Evolutionary conservation across 495 filamentous ascomycete species (phyloP).

Genomic region (Oleoguttula mirabilis): DNA sequence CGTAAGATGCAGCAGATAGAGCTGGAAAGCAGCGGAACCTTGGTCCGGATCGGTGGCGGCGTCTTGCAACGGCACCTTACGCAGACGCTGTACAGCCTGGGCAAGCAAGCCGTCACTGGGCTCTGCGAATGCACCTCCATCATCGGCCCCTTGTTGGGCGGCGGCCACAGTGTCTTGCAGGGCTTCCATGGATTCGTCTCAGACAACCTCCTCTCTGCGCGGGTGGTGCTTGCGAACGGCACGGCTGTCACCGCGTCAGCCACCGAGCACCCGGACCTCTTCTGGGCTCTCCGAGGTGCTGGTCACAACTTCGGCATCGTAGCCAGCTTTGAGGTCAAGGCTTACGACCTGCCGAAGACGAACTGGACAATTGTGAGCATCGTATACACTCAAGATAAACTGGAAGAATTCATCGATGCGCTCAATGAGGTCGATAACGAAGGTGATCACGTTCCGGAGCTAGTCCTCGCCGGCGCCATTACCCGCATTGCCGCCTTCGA

Average conservation of each 20-base stretch:
- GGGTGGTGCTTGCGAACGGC: constrained; percentile 48
- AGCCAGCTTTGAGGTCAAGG: constrained; percentile 33
- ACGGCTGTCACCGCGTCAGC: constrained; percentile 28
- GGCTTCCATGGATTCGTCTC: constrained; percentile 48
- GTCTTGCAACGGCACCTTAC: neutral
- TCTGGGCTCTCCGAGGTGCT: constrained; percentile 46
- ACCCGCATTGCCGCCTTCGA: no score
- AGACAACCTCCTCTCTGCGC: constrained; percentile 43
- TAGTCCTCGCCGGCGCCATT: no score
- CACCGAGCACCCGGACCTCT: constrained; percentile 37
- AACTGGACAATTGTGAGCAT: no score
- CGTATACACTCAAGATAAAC: no score
- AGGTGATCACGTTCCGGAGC: no score
- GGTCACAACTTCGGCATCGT: constrained; percentile 56
- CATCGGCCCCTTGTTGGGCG: constrained; percentile 36
- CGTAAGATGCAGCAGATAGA: neutral
- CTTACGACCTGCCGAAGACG: no score
- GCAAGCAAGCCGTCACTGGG: neutral
- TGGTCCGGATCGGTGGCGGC: neutral
- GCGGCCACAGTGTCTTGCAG: constrained; percentile 49
- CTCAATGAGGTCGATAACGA: no score
- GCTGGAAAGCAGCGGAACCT: neutral
- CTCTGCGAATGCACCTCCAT: neutral
- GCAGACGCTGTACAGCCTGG: neutral
- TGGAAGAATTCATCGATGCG: no score